Evolutionary conservation across 73 alveolate genomes (phyloP).

Genomic region (Blepharisma japonicum): DNA sequence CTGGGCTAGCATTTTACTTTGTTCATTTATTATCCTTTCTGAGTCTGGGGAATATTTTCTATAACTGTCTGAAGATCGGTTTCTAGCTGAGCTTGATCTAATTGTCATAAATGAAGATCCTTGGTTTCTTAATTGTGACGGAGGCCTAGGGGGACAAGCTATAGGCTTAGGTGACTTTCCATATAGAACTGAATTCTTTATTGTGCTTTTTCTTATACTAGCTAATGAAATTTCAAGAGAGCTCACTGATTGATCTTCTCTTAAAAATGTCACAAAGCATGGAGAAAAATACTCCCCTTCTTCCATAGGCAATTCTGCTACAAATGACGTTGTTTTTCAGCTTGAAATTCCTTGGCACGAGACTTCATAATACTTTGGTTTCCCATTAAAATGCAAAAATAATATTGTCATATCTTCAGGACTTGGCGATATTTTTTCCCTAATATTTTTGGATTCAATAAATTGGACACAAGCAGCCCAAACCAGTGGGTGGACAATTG

Average conservation of each 20-base stretch:
- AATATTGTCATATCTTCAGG: not conserved
- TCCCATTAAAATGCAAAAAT: slow-evolving; percentile 9
- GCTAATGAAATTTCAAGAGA: slow-evolving; percentile 16
- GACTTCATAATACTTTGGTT: slow-evolving; percentile 15
- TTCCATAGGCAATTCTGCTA: not conserved
- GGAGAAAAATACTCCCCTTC: not conserved
- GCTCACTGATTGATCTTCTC: slow-evolving; percentile 22
- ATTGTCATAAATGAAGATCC: too few relatives aligned
- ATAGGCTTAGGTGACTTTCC: too few relatives aligned
- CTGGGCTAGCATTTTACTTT: slow-evolving; percentile 18
- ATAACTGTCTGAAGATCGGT: slow-evolving; percentile 17
- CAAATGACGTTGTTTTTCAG: slow-evolving; percentile 10
- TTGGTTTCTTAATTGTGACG: too few relatives aligned
- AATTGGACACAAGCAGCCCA: slow-evolving; percentile 40
- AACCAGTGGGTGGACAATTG: slow-evolving; percentile 35
- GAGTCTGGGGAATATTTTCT: not conserved
- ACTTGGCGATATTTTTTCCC: slow-evolving; percentile 34
- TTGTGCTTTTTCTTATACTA: too few relatives aligned
- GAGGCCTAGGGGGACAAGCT: too few relatives aligned
- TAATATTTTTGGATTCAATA: not conserved
- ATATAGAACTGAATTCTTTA: too few relatives aligned
- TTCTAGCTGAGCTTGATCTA: not conserved
- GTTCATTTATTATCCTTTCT: not conserved
- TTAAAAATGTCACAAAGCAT: not conserved
- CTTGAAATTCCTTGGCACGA: not conserved